Evolutionary conservation across 768 basidiomycete genomes (phyloP).

Genomic region (Ramaria sp.): DNA sequence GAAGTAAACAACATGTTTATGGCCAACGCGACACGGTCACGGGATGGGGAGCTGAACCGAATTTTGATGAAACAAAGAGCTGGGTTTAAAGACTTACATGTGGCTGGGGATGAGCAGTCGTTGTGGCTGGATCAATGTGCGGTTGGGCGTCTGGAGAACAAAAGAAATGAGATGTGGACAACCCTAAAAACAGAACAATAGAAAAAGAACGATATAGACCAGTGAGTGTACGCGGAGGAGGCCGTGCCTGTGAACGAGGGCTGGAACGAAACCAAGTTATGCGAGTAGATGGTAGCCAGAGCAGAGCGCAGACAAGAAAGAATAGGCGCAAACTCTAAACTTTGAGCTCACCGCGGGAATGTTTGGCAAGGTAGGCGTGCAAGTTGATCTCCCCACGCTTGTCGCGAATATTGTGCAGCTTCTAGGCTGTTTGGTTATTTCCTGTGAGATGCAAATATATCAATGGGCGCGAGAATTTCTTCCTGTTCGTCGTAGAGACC

Average conservation of each 20-base stretch:
- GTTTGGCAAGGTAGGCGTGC: conserved; percentile 10
- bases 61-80: conserved; percentile 1
- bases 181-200: background rate
- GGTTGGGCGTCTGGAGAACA: conserved; percentile 1
- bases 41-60: background rate
- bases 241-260: conserved; percentile 7
- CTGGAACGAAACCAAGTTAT: background rate
- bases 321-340: conserved; percentile 1
- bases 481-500: background rate
- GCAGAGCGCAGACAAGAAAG: conserved; percentile 1
- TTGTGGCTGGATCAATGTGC: background rate
- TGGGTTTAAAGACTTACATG: conserved; percentile 1
- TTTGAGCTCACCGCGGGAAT: conserved; percentile 8
- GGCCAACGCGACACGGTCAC: background rate
- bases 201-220: conserved; percentile 2
- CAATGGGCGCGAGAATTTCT: background rate
- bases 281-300: background rate
- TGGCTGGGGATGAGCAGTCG: background rate
- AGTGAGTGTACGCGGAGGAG: conserved; percentile 9
- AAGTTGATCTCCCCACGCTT: conserved; percentile 6
- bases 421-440: background rate
- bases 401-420: background rate
- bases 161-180: background rate
- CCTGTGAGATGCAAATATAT: background rate
- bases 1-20: conserved; percentile 1